These are phyloP conservation scores for Tetrapisispora phaffii DNA, from an alignment of 805 yeast species.

Conservation along the genomic window DNA sequence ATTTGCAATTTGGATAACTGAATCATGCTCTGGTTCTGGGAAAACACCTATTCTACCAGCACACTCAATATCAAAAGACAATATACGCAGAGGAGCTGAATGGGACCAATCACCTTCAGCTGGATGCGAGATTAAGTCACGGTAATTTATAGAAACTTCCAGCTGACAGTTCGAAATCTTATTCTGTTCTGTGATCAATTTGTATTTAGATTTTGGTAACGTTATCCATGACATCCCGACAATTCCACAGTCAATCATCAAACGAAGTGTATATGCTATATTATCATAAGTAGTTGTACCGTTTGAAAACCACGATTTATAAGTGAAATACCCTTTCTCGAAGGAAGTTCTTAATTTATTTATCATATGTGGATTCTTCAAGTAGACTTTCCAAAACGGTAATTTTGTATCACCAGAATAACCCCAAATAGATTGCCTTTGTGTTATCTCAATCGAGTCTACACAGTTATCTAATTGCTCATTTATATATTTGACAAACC, in stretches of 20 bases:
- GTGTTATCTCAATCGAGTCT: conserved; percentile 49
- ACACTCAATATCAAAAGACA: conserved; percentile 96
- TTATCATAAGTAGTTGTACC: conserved; percentile 78
- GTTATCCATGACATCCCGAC: conserved; percentile 98
- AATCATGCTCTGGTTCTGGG: conserved; percentile 89
- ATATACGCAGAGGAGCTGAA: conserved; percentile 85
- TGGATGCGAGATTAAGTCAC: conserved; percentile 64
- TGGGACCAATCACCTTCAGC: conserved; percentile 91
- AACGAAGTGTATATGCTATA: conserved; percentile 70
- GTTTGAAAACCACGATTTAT: conserved; percentile 49
- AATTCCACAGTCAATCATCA: conserved; percentile 87
- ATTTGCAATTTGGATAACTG: conserved; percentile 94
- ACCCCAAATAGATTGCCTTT: conserved; percentile 91
- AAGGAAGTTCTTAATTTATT: conserved; percentile 67
- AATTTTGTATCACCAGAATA: conserved; percentile 67
- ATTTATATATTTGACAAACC: conserved; percentile 39
- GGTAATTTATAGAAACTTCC: conserved; percentile 64
- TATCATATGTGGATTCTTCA: conserved; percentile 55
- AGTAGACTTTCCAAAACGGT: conserved; percentile 69
- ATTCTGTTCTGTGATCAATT: conserved; percentile 31
- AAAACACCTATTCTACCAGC: conserved; percentile 95
- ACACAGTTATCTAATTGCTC: conserved; percentile 45
- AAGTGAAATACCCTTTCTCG: conserved; percentile 70
- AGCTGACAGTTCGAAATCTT: conserved; percentile 73
- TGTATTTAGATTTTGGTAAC: conserved; percentile 65